Conservation (phyloP, 805 yeast species). For the Pichia cephalocereana region DNA sequence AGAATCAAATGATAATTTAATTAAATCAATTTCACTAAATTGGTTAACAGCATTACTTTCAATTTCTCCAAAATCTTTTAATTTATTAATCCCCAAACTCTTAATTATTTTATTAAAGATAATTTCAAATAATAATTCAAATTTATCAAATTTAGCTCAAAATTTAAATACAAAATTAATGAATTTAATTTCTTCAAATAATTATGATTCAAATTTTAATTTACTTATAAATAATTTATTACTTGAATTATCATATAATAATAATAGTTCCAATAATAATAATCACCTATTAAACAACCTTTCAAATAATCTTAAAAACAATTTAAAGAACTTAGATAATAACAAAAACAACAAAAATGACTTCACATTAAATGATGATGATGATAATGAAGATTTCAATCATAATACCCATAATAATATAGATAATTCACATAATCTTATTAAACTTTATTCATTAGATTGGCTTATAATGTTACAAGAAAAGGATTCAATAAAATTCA, state of each 20-base stretch:
- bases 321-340: conserved; percentile 21
- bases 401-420: no score
- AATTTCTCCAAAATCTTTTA: conserved; percentile 67
- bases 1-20: conserved; percentile 63
- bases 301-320: neutral
- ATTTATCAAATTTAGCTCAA: conserved; percentile 44
- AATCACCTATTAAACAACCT: neutral
- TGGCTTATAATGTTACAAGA: conserved; percentile 82
- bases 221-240: conserved; percentile 65
- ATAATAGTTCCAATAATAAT: neutral
- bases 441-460: conserved; percentile 76
- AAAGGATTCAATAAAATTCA: conserved; percentile 50
- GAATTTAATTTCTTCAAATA: conserved; percentile 33
- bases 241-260: conserved; percentile 42
- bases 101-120: conserved; percentile 59
- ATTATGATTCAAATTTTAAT: conserved; percentile 35
- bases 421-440: conserved; percentile 26
- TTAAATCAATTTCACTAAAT: conserved; percentile 66
- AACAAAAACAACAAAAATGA: conserved; percentile 25
- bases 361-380: conserved; percentile 30
- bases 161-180: conserved; percentile 49
- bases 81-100: conserved; percentile 66
- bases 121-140: conserved; percentile 44
- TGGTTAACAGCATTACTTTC: conserved; percentile 75
- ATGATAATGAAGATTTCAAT: no score